These are phyloP conservation scores for Deakozyma indianensis DNA, from an alignment of 805 yeast species.

Conservation along the genomic window DNA sequence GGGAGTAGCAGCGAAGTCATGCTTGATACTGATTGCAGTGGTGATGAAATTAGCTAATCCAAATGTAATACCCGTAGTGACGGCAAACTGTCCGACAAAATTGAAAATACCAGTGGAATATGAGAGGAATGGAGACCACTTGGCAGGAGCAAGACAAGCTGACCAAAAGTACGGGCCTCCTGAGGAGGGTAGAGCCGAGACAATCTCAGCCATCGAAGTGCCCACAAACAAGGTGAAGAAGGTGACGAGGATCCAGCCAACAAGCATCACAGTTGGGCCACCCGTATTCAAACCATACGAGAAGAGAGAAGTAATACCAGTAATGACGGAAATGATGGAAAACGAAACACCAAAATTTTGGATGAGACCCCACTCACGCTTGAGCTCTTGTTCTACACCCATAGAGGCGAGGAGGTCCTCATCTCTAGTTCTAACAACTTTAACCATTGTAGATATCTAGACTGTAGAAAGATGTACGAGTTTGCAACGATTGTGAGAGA, in stretches of 20 bases:
- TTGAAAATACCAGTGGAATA: conserved; percentile 17
- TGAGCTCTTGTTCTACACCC: conserved; percentile 53
- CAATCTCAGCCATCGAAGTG: conserved; percentile 46
- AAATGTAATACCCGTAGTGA: conserved; percentile 11
- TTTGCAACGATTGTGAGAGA: too few species aligned
- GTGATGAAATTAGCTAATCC: conserved; percentile 10
- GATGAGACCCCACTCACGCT: conserved; percentile 39
- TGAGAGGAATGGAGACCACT: conserved; percentile 11
- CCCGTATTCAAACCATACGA: conserved; percentile 33
- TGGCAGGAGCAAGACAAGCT: conserved; percentile 13
- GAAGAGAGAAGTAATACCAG: conserved; percentile 43
- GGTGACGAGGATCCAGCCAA: conserved; percentile 50
- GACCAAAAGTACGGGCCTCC: conserved; percentile 12
- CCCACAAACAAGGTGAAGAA: conserved; percentile 39
- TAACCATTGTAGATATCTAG: too few species aligned
- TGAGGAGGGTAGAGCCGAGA: conserved; percentile 28
- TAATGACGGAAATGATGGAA: conserved; percentile 50
- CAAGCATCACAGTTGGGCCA: conserved; percentile 46
- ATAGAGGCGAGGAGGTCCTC: conserved; percentile 26
- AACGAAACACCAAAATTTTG: conserved; percentile 54
- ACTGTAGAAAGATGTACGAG: too few species aligned
- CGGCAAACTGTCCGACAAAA: conserved; percentile 12
- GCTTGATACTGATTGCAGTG: conserved; percentile 7
- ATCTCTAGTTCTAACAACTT: conserved; percentile 8
- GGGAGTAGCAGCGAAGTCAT: conserved; percentile 8